Conservation (phyloP, 2,329 filamentous ascomycete genomes). For the Fusarium napiforme region DNA sequence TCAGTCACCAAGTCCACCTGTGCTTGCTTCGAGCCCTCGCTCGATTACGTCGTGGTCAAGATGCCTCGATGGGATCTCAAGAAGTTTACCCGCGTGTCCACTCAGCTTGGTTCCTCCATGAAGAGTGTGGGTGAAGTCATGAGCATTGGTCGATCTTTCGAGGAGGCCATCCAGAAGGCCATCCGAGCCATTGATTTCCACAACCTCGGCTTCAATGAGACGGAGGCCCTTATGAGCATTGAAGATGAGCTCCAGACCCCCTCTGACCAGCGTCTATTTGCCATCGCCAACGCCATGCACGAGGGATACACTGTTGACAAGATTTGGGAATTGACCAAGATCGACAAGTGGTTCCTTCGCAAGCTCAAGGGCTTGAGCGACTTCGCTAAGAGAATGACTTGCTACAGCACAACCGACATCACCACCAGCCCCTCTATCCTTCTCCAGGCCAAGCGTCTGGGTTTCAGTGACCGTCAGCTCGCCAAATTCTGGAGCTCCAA, state of each 20-base stretch:
- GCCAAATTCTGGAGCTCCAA: slow-evolving; percentile 95
- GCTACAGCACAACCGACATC: slow-evolving; percentile 72
- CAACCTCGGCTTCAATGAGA: slow-evolving; percentile 95
- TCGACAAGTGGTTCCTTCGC: slow-evolving; percentile 97
- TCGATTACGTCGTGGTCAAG: slow-evolving; percentile 98
- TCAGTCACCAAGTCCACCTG: slow-evolving; percentile 95
- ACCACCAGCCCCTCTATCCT: slow-evolving; percentile 73
- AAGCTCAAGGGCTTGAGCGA: slow-evolving; percentile 91
- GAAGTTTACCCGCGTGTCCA: slow-evolving; percentile 98
- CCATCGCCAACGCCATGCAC: slow-evolving; percentile 97
- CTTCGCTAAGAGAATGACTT: slow-evolving; percentile 83
- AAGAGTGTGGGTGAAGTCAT: slow-evolving; percentile 99
- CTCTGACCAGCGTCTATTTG: slow-evolving; percentile 96
- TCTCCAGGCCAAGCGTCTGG: slow-evolving; percentile 88
- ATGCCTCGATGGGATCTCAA: slow-evolving; percentile 99
- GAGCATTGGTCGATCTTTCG: slow-evolving; percentile 96
- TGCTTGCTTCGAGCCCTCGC: slow-evolving; percentile 97
- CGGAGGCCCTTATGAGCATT: slow-evolving; percentile 91
- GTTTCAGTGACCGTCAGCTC: slow-evolving; percentile 93
- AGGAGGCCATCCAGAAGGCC: slow-evolving; percentile 98
- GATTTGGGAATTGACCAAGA: slow-evolving; percentile 98
- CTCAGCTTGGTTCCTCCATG: slow-evolving; percentile 96
- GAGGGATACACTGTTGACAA: slow-evolving; percentile 93
- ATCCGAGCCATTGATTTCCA: slow-evolving; percentile 95
- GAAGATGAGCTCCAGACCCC: slow-evolving; percentile 96